Evolutionary conservation across 163 green algal species (phyloP), one percentile per base, ranked within the genome.

Genomic region (Dunaliella salina): DNA sequence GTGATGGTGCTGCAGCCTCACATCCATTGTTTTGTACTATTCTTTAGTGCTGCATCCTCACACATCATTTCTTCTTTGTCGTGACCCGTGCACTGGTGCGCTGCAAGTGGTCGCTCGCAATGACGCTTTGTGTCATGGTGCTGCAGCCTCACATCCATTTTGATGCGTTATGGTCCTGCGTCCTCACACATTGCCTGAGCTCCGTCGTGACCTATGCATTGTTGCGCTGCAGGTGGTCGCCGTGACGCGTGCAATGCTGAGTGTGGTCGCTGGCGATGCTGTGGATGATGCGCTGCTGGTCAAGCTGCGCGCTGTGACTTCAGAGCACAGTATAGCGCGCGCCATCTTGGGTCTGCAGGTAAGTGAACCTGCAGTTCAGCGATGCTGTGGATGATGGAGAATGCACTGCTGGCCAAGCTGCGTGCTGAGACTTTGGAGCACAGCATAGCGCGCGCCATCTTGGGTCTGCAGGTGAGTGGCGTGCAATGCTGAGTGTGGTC

Each of bases 301-400:
- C 46, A 86, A 92, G 46, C 84, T 97, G 82, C 83, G 86, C 32
- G 81, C 87, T 30, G n/a, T 91, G 1, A 90, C 63, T 85, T 93
- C 83, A 17, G 90, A 95, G 88, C 90, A 93, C 88, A 92, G 85
- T 26, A 85, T 97, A 32, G 92, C 92, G 33, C 83, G 92, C 67
- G 26, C 89, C 35, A 92, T 97, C 40, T 87, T 91, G 45, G 50
- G n/a, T 32, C 82, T 98, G 59, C 93, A 96, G 83, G 57, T 69
- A 69, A 69, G n/a, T n/a, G n/a, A n/a, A n/a, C n/a, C n/a, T n/a
- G n/a, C n/a, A n/a, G n/a, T n/a, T n/a, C n/a, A n/a, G 95, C 24
- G 94, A 92, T 80, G 88, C 93, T 0, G 94, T 98, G 30, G 95
- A 98, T 81, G 88, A 89, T n/a, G n/a, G n/a, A n/a, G n/a, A n/a